Conservation (phyloP, 148 eudicot species). For the Arctostaphylos glauca region DNA sequence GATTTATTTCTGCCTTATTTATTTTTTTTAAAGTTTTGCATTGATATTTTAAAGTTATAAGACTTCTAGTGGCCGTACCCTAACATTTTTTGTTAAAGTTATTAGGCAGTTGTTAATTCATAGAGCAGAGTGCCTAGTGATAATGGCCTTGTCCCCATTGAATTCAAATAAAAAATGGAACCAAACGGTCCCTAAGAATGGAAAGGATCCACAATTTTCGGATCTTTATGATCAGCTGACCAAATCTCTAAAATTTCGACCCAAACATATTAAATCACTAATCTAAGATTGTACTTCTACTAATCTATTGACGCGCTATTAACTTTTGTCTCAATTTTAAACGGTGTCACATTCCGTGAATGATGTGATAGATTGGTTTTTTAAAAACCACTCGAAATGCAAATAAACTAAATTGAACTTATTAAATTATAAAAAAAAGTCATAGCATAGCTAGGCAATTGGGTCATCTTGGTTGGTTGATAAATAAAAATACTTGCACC, state of each 20-base stretch:
- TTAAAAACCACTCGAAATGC: too few relatives aligned
- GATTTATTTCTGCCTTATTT: too few relatives aligned
- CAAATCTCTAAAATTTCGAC: neutral
- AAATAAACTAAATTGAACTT: too few relatives aligned
- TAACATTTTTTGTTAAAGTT: too few relatives aligned
- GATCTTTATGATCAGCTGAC: neutral
- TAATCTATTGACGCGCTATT: too few relatives aligned
- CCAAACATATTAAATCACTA: neutral
- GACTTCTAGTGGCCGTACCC: too few relatives aligned
- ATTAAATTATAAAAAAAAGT: too few relatives aligned
- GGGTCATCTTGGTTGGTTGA: neutral
- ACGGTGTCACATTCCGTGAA: too few relatives aligned
- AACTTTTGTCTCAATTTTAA: too few relatives aligned
- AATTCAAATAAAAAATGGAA: neutral
- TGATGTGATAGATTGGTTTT: too few relatives aligned
- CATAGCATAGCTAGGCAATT: neutral
- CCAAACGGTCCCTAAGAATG: neutral
- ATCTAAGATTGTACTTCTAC: neutral
- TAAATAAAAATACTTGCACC: neutral
- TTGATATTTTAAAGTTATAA: too few relatives aligned
- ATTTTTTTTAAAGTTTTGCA: too few relatives aligned
- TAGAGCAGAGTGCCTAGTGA: neutral
- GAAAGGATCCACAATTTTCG: neutral
- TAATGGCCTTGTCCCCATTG: neutral
- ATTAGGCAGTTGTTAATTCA: neutral